Evolutionary conservation across 1,284 basidiomycete genomes (phyloP).

Genomic region (Malassezia obtusa): DNA sequence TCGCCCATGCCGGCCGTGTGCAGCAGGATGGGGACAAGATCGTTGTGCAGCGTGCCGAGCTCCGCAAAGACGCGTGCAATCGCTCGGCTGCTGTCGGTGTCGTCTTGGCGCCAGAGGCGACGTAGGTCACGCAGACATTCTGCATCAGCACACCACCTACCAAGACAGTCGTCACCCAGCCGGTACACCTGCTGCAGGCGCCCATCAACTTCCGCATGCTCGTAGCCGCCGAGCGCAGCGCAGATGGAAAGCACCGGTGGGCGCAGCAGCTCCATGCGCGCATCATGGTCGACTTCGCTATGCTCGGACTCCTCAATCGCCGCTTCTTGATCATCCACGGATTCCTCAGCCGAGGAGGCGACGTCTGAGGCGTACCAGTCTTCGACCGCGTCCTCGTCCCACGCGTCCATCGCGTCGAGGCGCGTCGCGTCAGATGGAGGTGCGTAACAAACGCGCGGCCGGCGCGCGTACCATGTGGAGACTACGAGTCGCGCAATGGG

Average conservation of each 20-base stretch:
- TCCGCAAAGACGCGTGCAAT: slow-evolving; percentile 41
- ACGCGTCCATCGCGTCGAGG: not conserved
- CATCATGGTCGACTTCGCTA: slow-evolving; percentile 20
- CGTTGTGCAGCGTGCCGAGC: slow-evolving; percentile 39
- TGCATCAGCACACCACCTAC: slow-evolving; percentile 17
- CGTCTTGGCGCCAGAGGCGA: slow-evolving; percentile 42
- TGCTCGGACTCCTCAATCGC: slow-evolving; percentile 4
- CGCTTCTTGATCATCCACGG: not conserved
- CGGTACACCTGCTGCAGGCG: slow-evolving; percentile 21
- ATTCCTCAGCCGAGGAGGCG: not conserved
- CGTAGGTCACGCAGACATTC: slow-evolving; percentile 40
- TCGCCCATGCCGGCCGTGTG: slow-evolving; percentile 35
- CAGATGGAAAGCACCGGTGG: slow-evolving; percentile 34
- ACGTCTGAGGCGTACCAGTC: slow-evolving; percentile 8
- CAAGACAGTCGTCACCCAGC: slow-evolving; percentile 38
- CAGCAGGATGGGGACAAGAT: slow-evolving; percentile 43
- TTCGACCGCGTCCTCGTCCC: slow-evolving; percentile 1
- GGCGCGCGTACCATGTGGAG: too few species aligned
- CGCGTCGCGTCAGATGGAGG: slow-evolving; percentile 6
- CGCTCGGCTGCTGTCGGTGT: slow-evolving; percentile 35
- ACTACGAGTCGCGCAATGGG: too few species aligned
- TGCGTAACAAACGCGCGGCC: not conserved
- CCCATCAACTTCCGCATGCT: slow-evolving; percentile 24
- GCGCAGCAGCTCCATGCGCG: slow-evolving; percentile 25
- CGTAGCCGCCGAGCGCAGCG: slow-evolving; percentile 41